Percentiles rank a stretch among this genome's conserved stretches.
phyloP scores from a whole-genome alignment of 2,329 filamentous ascomycete genomes.

The Colletotrichum truncatum region DNA sequence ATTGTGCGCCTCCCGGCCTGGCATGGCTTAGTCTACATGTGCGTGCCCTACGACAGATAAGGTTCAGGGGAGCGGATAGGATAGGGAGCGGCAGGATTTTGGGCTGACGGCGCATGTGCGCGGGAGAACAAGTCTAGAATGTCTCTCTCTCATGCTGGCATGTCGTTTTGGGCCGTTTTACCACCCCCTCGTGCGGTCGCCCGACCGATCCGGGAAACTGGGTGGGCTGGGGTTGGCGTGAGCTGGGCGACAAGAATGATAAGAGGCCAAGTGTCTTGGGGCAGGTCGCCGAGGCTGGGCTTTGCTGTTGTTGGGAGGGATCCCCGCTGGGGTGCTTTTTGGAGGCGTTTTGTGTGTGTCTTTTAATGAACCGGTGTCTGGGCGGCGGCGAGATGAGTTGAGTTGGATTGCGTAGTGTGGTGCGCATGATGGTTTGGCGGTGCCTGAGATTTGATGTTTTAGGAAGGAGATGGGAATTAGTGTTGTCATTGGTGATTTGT shows the following conservation, averaged over 20 bases:
- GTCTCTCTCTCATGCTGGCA: background rate
- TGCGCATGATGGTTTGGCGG: too few relatives aligned
- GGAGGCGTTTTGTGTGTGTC: too few relatives aligned
- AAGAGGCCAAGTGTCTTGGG: background rate
- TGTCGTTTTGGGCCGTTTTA: background rate
- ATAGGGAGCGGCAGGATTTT: background rate
- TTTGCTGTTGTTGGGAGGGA: too few relatives aligned
- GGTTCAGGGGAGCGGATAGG: background rate
- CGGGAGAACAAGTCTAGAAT: slow-evolving; percentile 9
- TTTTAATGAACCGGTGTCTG: too few relatives aligned
- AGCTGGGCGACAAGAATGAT: background rate
- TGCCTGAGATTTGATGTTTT: too few relatives aligned
- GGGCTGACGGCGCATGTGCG: background rate
- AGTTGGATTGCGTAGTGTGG: too few relatives aligned
- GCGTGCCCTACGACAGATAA: too few relatives aligned
- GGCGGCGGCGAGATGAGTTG: too few relatives aligned
- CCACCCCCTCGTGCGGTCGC: too few relatives aligned
- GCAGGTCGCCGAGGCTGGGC: background rate
- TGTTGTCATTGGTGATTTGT: too few relatives aligned
- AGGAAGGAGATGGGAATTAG: too few relatives aligned
- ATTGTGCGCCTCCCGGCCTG: background rate
- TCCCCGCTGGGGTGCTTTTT: too few relatives aligned
- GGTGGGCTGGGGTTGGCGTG: background rate
- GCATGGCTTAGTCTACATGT: background rate
- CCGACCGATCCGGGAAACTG: background rate